These are phyloP conservation scores for Anthracocystis setariae DNA, from an alignment of 1,284 basidiomycete genomes.

Conservation along the genomic window DNA sequence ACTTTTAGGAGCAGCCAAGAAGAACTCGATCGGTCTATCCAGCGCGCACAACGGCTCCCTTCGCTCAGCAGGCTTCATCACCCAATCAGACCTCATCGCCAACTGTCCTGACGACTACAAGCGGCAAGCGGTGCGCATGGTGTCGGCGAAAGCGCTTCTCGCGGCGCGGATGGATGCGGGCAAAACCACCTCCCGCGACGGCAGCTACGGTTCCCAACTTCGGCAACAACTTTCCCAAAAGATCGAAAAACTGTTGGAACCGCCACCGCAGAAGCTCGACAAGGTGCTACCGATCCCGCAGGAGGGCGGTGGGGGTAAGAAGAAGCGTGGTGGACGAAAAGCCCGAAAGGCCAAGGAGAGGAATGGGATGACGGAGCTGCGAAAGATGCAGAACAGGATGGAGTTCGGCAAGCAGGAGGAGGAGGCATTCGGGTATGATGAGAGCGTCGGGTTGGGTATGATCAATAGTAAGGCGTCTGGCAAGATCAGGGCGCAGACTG, in stretches of 20 bases:
- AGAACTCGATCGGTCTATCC: constrained; percentile 86
- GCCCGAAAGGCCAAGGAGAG: constrained; percentile 97
- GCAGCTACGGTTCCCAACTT: constrained; percentile 81
- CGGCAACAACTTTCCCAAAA: constrained; percentile 88
- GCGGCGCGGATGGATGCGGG: constrained; percentile 93
- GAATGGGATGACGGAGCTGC: constrained; percentile 93
- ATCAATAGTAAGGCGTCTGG: constrained; percentile 81
- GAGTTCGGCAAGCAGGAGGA: constrained; percentile 94
- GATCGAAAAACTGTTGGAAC: constrained; percentile 89
- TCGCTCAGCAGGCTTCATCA: constrained; percentile 96
- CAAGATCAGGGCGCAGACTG: constrained; percentile 84
- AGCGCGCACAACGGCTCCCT: constrained; percentile 71
- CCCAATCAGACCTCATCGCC: constrained; percentile 87
- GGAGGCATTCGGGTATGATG: constrained; percentile 94
- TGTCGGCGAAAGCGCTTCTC: constrained; percentile 89
- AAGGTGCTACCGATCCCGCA: constrained; percentile 97
- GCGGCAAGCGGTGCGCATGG: constrained; percentile 88
- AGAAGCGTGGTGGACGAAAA: constrained; percentile 88
- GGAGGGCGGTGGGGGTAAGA: constrained; percentile 88
- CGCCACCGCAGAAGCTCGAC: constrained; percentile 89
- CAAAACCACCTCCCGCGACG: constrained; percentile 78
- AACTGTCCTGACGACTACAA: constrained; percentile 90
- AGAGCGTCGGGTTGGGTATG: constrained; percentile 97
- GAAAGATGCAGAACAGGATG: constrained; percentile 96
- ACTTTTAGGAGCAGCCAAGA: constrained; percentile 90